Conservation (phyloP, 2,329 filamentous ascomycete genomes). For the Diaporthe velutina region DNA sequence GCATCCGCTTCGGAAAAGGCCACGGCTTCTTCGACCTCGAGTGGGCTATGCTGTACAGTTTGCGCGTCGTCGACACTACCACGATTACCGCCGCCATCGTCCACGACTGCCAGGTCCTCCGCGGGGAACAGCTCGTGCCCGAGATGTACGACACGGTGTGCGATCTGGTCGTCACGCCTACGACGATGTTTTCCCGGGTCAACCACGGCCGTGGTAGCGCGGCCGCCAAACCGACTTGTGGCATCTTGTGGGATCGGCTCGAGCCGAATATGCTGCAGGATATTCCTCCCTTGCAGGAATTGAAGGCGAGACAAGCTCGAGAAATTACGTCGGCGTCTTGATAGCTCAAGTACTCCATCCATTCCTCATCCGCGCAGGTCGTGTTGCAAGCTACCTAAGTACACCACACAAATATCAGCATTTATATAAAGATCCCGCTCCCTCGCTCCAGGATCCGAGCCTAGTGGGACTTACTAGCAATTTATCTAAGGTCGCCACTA, state of each 20-base stretch:
- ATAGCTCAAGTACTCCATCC: too few relatives aligned
- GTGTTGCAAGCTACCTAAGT: too few relatives aligned
- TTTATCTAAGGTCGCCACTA: too few relatives aligned
- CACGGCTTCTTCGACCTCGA: conserved; percentile 57
- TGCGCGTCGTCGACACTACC: conserved; percentile 46
- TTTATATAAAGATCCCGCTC: too few relatives aligned
- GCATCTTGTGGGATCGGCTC: conserved; percentile 54
- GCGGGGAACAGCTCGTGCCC: conserved; percentile 48
- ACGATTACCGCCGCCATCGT: conserved; percentile 52
- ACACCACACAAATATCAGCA: too few relatives aligned
- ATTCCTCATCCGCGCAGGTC: too few relatives aligned
- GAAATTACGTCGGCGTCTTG: neutral
- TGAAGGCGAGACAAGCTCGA: conserved; percentile 25
- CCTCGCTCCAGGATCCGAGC: too few relatives aligned
- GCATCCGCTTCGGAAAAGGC: conserved; percentile 55
- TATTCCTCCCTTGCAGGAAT: conserved; percentile 47
- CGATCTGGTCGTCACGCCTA: conserved; percentile 55
- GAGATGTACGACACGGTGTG: conserved; percentile 56
- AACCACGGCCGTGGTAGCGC: conserved; percentile 44
- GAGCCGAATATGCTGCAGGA: conserved; percentile 52
- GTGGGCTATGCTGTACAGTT: conserved; percentile 54
- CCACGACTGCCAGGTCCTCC: conserved; percentile 57
- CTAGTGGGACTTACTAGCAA: too few relatives aligned
- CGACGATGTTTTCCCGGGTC: conserved; percentile 39
- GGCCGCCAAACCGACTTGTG: conserved; percentile 50